Percentiles rank a stretch among this genome's conserved stretches.
These are phyloP conservation scores for Clavulina sp. DNA, from an alignment of 768 basidiomycete species.

Conservation along the genomic window DNA sequence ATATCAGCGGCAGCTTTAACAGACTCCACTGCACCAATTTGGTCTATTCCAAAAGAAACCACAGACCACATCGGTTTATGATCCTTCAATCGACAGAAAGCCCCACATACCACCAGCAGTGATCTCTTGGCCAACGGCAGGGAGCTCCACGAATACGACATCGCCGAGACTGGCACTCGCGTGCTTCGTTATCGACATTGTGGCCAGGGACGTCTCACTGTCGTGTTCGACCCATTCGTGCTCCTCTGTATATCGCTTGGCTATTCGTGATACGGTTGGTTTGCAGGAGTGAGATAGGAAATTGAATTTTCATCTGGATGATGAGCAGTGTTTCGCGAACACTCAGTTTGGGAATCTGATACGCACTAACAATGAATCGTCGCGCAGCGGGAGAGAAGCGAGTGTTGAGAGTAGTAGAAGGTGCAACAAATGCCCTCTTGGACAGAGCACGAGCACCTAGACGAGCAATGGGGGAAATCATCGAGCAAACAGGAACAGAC, in stretches of 20 bases:
- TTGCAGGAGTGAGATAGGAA: neutral
- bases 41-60: conserved; percentile 27
- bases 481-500: too few relatives aligned
- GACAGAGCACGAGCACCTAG: too few relatives aligned
- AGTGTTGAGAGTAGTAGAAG: too few relatives aligned
- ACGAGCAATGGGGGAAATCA: too few relatives aligned
- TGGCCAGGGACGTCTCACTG: conserved; percentile 55
- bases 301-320: too few relatives aligned
- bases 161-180: conserved; percentile 87
- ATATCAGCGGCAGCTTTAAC: conserved; percentile 96
- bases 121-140: conserved; percentile 41
- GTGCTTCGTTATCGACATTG: conserved; percentile 75
- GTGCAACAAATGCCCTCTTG: too few relatives aligned
- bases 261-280: conserved; percentile 20
- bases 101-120: conserved; percentile 50
- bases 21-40: conserved; percentile 86
- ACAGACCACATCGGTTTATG: neutral
- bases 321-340: neutral
- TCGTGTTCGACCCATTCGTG: conserved; percentile 81
- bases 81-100: neutral
- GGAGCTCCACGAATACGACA: conserved; percentile 93
- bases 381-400: neutral
- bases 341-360: neutral
- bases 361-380: neutral
- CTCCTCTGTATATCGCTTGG: conserved; percentile 65